phyloP scores from a whole-genome alignment of 495 filamentous ascomycete genomes.

The Penicillium manginii region DNA sequence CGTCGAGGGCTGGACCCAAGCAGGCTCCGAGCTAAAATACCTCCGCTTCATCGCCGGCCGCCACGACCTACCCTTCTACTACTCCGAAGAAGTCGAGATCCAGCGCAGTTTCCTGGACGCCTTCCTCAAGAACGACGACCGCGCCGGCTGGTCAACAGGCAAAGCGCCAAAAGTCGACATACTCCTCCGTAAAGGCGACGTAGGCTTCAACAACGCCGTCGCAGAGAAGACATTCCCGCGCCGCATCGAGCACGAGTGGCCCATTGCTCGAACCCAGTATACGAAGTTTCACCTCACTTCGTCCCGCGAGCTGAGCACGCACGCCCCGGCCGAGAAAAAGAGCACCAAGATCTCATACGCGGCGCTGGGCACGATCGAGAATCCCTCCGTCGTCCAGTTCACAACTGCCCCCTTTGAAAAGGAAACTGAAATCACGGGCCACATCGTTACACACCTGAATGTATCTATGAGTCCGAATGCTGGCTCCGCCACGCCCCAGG shows the following conservation, averaged over 20 bases:
- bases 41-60: constrained; percentile 69
- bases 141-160: constrained; percentile 60
- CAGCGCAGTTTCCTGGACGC: constrained; percentile 69
- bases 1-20: constrained; percentile 62
- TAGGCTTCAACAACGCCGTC: constrained; percentile 63
- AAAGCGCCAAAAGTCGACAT: constrained; percentile 60
- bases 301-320: constrained; percentile 32
- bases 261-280: constrained; percentile 63
- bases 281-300: constrained; percentile 56
- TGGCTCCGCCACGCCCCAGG: constrained; percentile 36
- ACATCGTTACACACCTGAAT: constrained; percentile 63
- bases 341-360: constrained; percentile 52
- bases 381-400: constrained; percentile 54
- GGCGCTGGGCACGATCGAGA: constrained; percentile 55
- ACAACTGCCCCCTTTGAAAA: constrained; percentile 53
- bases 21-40: constrained; percentile 65
- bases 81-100: constrained; percentile 63
- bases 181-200: constrained; percentile 62
- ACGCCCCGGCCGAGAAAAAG: constrained; percentile 7
- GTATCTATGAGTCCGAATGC: constrained; percentile 55
- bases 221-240: constrained; percentile 54
- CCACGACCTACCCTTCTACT: constrained; percentile 75
- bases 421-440: constrained; percentile 69
- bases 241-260: constrained; percentile 64
- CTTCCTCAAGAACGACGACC: constrained; percentile 67